Conservation (phyloP, 2,329 filamentous ascomycete species). For the Trichoderma sp. region DNA sequence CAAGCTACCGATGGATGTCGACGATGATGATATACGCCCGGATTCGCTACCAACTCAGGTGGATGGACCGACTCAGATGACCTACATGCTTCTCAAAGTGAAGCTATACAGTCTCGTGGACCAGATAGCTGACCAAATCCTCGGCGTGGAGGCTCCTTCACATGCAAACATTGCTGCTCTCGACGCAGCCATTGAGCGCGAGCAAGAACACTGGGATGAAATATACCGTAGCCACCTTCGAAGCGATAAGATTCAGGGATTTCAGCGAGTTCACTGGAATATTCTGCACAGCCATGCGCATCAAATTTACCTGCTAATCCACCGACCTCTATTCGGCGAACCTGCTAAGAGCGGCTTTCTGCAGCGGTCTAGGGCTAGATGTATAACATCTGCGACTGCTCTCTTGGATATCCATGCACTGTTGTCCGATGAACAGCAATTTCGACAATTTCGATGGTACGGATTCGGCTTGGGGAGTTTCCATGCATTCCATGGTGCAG, state of each 20-base stretch:
- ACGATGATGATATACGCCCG: background rate
- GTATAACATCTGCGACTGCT: background rate
- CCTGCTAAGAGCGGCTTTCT: background rate
- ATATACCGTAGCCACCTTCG: background rate
- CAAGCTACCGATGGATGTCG: background rate
- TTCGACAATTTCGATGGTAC: background rate
- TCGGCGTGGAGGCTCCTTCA: background rate
- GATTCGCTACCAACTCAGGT: background rate
- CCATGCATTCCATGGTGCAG: background rate
- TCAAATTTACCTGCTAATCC: background rate
- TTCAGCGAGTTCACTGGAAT: background rate
- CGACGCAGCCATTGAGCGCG: background rate
- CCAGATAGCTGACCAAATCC: background rate
- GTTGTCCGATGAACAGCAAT: background rate
- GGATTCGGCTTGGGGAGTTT: background rate
- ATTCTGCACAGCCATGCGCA: background rate
- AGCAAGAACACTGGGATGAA: background rate
- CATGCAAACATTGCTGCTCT: background rate
- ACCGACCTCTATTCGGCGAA: background rate
- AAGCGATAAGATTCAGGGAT: background rate
- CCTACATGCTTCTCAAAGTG: background rate
- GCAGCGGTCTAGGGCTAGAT: background rate
- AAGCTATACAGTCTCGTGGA: background rate
- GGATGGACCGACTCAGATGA: background rate
- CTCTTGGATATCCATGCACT: background rate